phyloP scores from a whole-genome alignment of 371 early-diverging fungal species.

The Mucor ambiguus region DNA sequence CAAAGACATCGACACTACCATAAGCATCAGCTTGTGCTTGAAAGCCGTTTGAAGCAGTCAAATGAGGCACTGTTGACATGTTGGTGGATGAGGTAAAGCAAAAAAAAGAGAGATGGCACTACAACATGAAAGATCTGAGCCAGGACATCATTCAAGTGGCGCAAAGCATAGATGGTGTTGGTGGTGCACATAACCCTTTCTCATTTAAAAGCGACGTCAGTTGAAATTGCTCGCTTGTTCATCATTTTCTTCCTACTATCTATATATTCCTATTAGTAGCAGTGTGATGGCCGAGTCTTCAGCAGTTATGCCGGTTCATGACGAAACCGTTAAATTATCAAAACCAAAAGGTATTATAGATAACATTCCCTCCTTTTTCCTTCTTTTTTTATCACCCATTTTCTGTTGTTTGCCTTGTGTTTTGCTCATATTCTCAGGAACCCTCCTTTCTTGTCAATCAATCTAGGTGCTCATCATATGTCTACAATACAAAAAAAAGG shows the following conservation, averaged over 20 bases:
- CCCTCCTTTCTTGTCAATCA: background rate
- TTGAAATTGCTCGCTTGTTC: background rate
- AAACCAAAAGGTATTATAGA: slow-evolving; percentile 13
- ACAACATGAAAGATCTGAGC: background rate
- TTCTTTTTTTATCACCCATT: background rate
- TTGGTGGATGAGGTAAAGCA: background rate
- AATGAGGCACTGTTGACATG: slow-evolving; percentile 18
- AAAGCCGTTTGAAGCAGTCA: slow-evolving; percentile 36
- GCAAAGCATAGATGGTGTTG: background rate
- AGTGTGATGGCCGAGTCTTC: slow-evolving; percentile 20
- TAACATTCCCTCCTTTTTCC: background rate
- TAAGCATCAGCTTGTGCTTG: slow-evolving; percentile 32
- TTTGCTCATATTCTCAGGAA: background rate
- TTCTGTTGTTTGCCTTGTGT: background rate
- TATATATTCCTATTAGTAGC: background rate
- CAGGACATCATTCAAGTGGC: background rate
- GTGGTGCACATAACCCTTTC: background rate
- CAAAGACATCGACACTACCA: slow-evolving; percentile 20
- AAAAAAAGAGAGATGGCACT: background rate
- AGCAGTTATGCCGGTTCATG: slow-evolving; percentile 14
- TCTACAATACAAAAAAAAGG: slow-evolving; percentile 6
- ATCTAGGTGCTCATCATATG: slow-evolving; percentile 1
- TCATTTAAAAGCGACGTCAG: slow-evolving; percentile 8
- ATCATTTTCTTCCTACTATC: background rate
- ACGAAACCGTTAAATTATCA: slow-evolving; percentile 17